phyloP scores from a whole-genome alignment of 73 alveolate genomes.

The Paramecium biaurelia region DNA sequence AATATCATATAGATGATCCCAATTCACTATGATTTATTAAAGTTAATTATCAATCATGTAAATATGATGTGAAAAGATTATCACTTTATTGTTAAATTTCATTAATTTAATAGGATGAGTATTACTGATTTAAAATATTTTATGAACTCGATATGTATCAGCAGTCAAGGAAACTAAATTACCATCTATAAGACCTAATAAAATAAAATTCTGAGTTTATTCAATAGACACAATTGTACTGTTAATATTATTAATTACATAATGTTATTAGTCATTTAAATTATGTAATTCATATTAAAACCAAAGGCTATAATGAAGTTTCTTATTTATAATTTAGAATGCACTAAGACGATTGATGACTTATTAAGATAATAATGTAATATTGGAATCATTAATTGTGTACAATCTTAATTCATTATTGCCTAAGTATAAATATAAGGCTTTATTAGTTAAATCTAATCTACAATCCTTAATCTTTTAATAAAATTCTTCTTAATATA shows the following conservation, averaged over 20 bases:
- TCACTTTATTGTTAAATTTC: background rate
- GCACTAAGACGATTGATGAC: background rate
- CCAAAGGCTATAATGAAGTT: background rate
- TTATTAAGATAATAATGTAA: background rate
- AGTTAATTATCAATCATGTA: background rate
- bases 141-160: background rate
- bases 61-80: background rate
- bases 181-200: background rate
- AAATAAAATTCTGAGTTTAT: background rate
- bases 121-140: background rate
- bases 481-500: background rate
- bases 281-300: background rate
- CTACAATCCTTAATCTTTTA: background rate
- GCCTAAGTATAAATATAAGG: background rate
- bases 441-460: background rate
- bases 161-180: background rate
- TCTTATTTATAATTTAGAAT: background rate
- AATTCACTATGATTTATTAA: background rate
- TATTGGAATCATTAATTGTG: background rate
- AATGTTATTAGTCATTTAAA: background rate
- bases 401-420: background rate
- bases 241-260: background rate
- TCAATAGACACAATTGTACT: background rate
- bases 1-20: slow-evolving; percentile 4
- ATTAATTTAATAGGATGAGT: background rate